phyloP scores from a whole-genome alignment of 2,329 filamentous ascomycete genomes.

The Tolypocladium inflatum region DNA sequence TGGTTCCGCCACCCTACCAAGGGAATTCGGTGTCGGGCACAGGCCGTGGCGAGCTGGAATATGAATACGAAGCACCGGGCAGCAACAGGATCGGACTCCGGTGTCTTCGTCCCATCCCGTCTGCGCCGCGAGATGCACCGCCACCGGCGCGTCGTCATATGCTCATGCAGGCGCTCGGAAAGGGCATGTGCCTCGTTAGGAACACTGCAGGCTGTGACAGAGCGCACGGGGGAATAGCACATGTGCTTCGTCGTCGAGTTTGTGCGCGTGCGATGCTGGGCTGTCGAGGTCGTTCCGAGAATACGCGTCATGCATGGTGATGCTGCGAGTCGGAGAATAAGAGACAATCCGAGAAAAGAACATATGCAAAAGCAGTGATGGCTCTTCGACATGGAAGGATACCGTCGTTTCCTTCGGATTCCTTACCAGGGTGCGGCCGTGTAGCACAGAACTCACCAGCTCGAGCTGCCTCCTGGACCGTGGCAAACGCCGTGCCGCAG shows the following conservation, averaged over 20 bases:
- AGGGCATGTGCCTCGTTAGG: not conserved
- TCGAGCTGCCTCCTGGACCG: not conserved
- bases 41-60: not conserved
- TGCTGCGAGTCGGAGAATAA: not conserved
- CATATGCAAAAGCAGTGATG: not conserved
- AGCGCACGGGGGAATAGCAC: not conserved
- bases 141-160: not conserved
- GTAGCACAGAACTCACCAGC: not conserved
- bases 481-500: not conserved
- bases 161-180: not conserved
- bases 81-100: not conserved
- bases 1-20: not conserved
- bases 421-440: not conserved
- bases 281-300: not conserved
- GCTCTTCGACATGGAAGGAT: not conserved
- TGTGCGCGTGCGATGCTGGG: not conserved
- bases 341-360: not conserved
- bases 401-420: too few species aligned
- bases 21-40: not conserved
- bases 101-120: not conserved
- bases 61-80: not conserved
- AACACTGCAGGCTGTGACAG: not conserved
- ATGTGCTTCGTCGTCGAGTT: not conserved
- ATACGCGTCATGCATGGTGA: not conserved
- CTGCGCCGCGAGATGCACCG: not conserved